Percentiles rank a stretch among this genome's conserved stretches.
phyloP scores from a whole-genome alignment of 345 rosid species.

The Eucalyptus guilfoylei region DNA sequence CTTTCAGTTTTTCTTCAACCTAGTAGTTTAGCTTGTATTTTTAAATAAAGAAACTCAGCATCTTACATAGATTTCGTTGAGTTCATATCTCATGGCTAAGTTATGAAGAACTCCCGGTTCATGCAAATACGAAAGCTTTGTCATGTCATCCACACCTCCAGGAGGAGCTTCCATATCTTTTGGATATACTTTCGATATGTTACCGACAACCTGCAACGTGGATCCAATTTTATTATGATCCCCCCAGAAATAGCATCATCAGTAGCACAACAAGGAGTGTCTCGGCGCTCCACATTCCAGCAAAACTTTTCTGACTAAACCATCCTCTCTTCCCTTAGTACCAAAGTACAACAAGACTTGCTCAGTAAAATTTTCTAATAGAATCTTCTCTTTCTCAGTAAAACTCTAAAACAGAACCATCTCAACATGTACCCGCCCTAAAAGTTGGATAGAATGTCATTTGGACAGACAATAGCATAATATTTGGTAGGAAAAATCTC shows the following conservation, averaged over 20 bases:
- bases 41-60: not conserved
- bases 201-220: slow-evolving; percentile 66
- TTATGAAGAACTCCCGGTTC: slow-evolving; percentile 97
- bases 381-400: not conserved
- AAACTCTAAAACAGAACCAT: not conserved
- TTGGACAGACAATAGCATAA: not conserved
- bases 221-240: not conserved
- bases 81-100: slow-evolving; percentile 92
- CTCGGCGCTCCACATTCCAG: not conserved
- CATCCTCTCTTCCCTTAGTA: not conserved
- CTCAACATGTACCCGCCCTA: not conserved
- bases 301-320: not conserved
- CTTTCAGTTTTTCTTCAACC: not conserved
- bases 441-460: not conserved
- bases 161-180: slow-evolving; percentile 96
- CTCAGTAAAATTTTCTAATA: not conserved
- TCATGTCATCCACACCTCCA: slow-evolving; percentile 99
- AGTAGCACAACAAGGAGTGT: not conserved
- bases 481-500: not conserved
- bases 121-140: slow-evolving; percentile 96
- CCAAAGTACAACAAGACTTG: not conserved
- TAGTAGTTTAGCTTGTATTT: not conserved
- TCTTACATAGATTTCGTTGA: slow-evolving; percentile 93
- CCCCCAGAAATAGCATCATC: not conserved
- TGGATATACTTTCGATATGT: slow-evolving; percentile 73